These are phyloP conservation scores for Podospora comata DNA, from an alignment of 495 filamentous ascomycete genomes.

Conservation along the genomic window DNA sequence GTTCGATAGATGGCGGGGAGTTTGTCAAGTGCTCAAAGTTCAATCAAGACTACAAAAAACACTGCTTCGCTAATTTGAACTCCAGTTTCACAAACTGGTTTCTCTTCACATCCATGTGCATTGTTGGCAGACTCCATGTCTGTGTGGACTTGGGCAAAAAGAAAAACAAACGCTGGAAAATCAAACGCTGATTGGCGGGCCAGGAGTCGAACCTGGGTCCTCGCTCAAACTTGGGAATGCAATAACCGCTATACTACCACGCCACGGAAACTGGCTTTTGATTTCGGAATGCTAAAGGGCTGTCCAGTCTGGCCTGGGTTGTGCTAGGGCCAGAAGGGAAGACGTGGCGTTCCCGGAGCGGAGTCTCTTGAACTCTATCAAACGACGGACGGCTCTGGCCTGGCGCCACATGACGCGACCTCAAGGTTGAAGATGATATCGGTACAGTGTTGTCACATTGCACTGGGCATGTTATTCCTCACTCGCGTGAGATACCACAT, in stretches of 20 bases:
- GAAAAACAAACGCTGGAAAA: not conserved
- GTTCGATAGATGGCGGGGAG: not conserved
- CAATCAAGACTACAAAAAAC: too few relatives aligned
- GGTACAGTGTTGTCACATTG: not conserved
- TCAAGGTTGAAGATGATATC: not conserved
- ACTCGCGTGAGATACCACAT: constrained; percentile 12
- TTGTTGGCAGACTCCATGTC: too few relatives aligned
- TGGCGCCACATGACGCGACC: not conserved
- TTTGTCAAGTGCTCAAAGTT: too few relatives aligned
- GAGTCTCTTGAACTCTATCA: not conserved
- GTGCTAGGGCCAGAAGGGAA: not conserved
- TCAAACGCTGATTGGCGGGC: not conserved
- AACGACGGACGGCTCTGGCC: not conserved
- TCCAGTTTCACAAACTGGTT: too few relatives aligned
- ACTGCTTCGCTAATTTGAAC: too few relatives aligned
- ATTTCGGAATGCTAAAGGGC: not conserved
- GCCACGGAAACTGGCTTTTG: not conserved
- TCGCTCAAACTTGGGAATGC: not conserved
- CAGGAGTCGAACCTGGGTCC: not conserved
- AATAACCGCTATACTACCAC: not conserved
- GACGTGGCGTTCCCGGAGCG: not conserved
- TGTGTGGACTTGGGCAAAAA: not conserved
- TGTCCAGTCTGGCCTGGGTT: not conserved
- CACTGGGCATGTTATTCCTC: not conserved
- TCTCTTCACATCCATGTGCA: too few relatives aligned